Evolutionary conservation across 768 basidiomycete species (phyloP).

Genomic region (Lactifluus subvellereus): DNA sequence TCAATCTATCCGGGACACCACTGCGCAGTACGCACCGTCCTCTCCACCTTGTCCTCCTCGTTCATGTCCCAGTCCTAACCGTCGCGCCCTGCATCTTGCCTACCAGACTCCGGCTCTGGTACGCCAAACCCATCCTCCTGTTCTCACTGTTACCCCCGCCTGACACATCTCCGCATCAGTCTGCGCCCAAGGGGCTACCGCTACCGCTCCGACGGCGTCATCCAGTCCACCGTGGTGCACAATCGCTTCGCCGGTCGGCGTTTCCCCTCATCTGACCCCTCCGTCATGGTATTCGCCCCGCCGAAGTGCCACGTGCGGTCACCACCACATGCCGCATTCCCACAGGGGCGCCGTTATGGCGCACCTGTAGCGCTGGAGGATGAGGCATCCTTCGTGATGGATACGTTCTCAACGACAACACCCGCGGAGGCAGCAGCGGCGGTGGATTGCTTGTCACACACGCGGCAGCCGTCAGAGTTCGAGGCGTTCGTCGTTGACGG

Average conservation of each 20-base stretch:
- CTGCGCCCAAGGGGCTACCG: neutral
- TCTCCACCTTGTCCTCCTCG: neutral
- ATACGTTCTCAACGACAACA: neutral
- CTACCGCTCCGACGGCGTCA: neutral
- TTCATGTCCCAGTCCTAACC: neutral
- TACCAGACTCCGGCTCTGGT: conserved; percentile 11
- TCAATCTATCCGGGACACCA: conserved; percentile 33
- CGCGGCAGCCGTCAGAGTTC: neutral
- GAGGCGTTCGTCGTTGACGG: neutral
- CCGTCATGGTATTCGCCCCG: neutral
- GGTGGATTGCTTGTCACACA: too few species aligned
- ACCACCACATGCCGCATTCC: too few species aligned
- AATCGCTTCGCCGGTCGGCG: conserved; percentile 27
- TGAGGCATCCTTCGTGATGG: neutral
- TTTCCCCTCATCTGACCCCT: neutral
- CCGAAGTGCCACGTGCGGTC: neutral
- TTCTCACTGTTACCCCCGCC: too few species aligned
- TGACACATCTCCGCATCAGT: neutral
- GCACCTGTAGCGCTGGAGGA: neutral
- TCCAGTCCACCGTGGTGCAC: neutral
- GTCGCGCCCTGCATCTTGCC: neutral
- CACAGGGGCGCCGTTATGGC: neutral
- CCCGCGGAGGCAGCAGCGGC: neutral
- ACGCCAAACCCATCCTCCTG: neutral
- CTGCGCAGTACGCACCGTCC: conserved; percentile 29